Evolutionary conservation across 306 rosid species (phyloP), one percentile per base, ranked within the genome.

Genomic region (Cucumis hystrix): DNA sequence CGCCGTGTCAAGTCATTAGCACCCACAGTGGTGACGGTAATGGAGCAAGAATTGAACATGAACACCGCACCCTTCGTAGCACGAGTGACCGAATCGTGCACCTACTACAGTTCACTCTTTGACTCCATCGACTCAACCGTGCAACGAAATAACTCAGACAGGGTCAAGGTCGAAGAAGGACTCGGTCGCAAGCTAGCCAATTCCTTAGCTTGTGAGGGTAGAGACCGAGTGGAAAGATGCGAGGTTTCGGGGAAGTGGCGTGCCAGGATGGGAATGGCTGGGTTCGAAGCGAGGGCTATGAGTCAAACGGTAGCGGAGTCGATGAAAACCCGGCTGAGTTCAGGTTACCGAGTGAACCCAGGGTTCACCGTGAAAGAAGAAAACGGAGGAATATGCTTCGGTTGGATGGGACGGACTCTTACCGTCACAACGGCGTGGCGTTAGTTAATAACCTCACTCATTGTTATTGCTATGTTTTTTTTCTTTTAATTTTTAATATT

Each of bases 371-470:
- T 90, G 17, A 92, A 83, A 28, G 92, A 89, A 82, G 97, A 90
- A 61, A 92, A 88, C 41, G 97, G 97, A 51, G 97, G 91, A 13
- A 79, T 95, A 80, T 78, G 87, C 79, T 83, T 89, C 79, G 96
- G 98, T 13, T 95, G 98, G 98, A 90, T 76, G 87, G 92, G 97
- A 49, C 90, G 88, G 78, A 84, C 89, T 28, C 97, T 95, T 84
- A 87, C 97, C 43, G 97, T 92, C 71, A 95, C 97, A 66, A 92
- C 98, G 55, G 92, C 97, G 73, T 95, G 98, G 98, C 92, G 96
- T 92, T 95, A 66, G 52, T 25, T 28, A 60, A 60, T 23, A 91
- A 89, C 87, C 82, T 82, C 78, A 69, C 84, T 76, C 83, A 60
- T 63, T 63, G 20, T 76, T 81, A 60, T 63, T 63, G 20, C 69